Percentiles rank a stretch among this genome's conserved stretches.
Evolutionary conservation across 352 stramenopile species (phyloP).

Genomic region (Phytophthora ohioensis): DNA sequence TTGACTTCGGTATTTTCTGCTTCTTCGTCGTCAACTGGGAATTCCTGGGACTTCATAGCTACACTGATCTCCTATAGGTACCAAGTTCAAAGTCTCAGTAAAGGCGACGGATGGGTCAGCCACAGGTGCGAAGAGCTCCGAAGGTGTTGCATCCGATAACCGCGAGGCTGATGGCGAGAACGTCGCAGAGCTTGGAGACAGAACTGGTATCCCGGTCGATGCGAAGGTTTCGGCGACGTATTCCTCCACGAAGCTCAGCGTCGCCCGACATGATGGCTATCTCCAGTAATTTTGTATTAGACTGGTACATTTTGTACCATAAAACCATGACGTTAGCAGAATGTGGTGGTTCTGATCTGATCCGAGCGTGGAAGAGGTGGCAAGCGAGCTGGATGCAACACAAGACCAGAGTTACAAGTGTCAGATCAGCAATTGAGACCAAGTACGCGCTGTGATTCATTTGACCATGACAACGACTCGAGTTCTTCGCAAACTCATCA

Average conservation of each 20-base stretch:
- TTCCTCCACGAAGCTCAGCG: slow-evolving; percentile 8
- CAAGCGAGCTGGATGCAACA: not conserved
- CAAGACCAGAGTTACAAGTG: slow-evolving; percentile 1
- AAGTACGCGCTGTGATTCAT: not conserved
- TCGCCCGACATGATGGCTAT: slow-evolving; percentile 5
- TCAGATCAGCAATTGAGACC: slow-evolving; percentile 23
- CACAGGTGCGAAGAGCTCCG: not conserved
- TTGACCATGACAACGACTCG: slow-evolving; percentile 8
- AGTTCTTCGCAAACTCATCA: slow-evolving; percentile 18
- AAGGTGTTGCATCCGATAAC: slow-evolving; percentile 10
- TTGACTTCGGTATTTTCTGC: not conserved
- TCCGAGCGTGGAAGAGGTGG: slow-evolving; percentile 9
- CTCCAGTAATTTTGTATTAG: slow-evolving; percentile 1
- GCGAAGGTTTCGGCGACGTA: not conserved
- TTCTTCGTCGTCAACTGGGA: not conserved
- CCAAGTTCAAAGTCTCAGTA: not conserved
- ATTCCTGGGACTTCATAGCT: not conserved
- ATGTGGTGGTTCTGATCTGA: slow-evolving; percentile 27
- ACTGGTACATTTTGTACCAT: slow-evolving; percentile 7
- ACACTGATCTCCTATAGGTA: not conserved
- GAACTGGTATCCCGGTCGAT: not conserved
- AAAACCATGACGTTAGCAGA: not conserved
- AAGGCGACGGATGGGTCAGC: not conserved
- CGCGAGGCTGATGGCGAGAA: not conserved
- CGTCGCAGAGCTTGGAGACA: not conserved